Conservation (phyloP, 2,329 filamentous ascomycete species). For the Exophiala dermatitidis region DNA sequence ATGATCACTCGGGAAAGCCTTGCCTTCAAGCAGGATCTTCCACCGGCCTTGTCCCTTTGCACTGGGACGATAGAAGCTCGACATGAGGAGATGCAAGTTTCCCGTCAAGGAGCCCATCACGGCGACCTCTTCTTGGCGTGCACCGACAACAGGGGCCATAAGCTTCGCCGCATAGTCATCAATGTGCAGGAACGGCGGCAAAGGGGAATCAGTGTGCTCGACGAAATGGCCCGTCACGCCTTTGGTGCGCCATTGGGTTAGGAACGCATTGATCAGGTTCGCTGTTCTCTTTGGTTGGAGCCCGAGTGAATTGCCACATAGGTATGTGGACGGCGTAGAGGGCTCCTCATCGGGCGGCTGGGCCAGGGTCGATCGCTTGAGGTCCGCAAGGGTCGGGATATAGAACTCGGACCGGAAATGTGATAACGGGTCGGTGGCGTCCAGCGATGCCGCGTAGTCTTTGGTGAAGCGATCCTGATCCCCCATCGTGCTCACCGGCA, state of each 20-base stretch:
- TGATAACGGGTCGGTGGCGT: slow-evolving; percentile 54
- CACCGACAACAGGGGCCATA: slow-evolving; percentile 68
- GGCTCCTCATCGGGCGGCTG: slow-evolving; percentile 33
- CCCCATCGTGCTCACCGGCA: neutral
- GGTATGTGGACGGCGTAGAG: slow-evolving; percentile 55
- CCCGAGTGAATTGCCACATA: slow-evolving; percentile 85
- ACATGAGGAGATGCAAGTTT: slow-evolving; percentile 75
- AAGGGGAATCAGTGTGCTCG: slow-evolving; percentile 57
- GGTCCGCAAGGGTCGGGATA: slow-evolving; percentile 65
- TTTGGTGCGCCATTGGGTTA: slow-evolving; percentile 76
- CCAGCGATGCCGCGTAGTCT: slow-evolving; percentile 45
- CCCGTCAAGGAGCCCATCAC: slow-evolving; percentile 82
- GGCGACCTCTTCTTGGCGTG: slow-evolving; percentile 64
- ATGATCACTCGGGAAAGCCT: slow-evolving; percentile 83
- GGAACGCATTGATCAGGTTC: slow-evolving; percentile 61
- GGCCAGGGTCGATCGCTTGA: slow-evolving; percentile 56
- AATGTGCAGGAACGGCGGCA: slow-evolving; percentile 69
- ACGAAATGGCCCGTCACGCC: slow-evolving; percentile 80
- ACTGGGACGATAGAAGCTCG: slow-evolving; percentile 71
- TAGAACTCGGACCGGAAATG: slow-evolving; percentile 64
- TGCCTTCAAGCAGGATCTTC: slow-evolving; percentile 84
- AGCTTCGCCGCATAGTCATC: slow-evolving; percentile 65
- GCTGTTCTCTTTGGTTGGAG: slow-evolving; percentile 66
- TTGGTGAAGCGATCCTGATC: slow-evolving; percentile 20
- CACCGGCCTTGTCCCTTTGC: slow-evolving; percentile 45